Conservation (phyloP, 2,329 filamentous ascomycete species). For the Cladobotryum protrusum region DNA sequence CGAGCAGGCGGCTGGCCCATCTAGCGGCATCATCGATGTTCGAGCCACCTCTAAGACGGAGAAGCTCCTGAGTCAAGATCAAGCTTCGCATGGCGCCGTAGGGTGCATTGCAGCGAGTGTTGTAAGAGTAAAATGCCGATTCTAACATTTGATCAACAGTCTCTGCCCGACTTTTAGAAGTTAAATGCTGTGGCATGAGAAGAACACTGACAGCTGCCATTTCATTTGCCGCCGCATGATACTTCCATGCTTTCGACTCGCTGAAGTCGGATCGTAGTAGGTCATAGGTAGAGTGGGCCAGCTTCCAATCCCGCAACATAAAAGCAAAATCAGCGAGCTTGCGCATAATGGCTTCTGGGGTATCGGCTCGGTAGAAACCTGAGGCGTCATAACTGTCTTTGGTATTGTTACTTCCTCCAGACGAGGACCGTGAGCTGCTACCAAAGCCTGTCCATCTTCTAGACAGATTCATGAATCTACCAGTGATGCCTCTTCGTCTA, state of each 20-base stretch:
- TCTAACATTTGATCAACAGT: conserved; percentile 83
- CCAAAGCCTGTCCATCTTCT: conserved; percentile 86
- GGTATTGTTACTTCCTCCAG: conserved; percentile 42
- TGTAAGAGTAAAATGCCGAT: conserved; percentile 85
- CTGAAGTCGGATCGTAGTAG: conserved; percentile 81
- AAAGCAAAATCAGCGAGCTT: conserved; percentile 93
- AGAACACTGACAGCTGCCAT: conserved; percentile 86
- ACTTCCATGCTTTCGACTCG: conserved; percentile 94
- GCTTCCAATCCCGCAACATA: conserved; percentile 93
- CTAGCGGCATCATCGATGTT: conserved; percentile 80
- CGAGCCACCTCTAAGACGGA: conserved; percentile 72
- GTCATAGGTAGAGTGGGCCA: conserved; percentile 88
- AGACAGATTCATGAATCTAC: conserved; percentile 89
- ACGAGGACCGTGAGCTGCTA: conserved; percentile 54
- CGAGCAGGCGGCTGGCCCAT: conserved; percentile 77
- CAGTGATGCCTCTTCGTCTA: conserved; percentile 76
- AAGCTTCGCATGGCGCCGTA: conserved; percentile 77
- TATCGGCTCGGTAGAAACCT: conserved; percentile 78
- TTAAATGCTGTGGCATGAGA: conserved; percentile 64
- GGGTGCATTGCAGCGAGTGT: conserved; percentile 72
- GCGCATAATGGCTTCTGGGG: conserved; percentile 84
- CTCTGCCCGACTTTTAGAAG: conserved; percentile 72
- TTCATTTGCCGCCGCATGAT: conserved; percentile 89
- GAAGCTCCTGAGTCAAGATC: conserved; percentile 69
- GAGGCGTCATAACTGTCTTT: conserved; percentile 70